Conservation (phyloP, 768 basidiomycete genomes). For the Boletus tylopilopsis region DNA sequence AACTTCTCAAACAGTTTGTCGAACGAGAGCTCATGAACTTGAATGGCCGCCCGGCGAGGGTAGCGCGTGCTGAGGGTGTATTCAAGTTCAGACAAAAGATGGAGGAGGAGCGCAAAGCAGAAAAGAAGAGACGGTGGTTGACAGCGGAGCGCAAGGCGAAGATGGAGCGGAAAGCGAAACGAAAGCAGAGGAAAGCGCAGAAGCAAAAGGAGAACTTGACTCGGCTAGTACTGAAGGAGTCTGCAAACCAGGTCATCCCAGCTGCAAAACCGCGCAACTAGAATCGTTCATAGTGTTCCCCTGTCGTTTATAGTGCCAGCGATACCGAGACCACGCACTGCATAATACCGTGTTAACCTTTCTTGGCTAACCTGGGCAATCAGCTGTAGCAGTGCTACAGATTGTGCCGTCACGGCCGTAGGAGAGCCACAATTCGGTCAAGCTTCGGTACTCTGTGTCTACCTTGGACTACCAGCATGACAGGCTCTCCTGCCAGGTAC, state of each 20-base stretch:
- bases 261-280: slow-evolving; percentile 9
- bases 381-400: too few species aligned
- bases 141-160: slow-evolving; percentile 37
- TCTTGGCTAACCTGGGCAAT: too few species aligned
- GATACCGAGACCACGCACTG: too few species aligned
- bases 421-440: too few species aligned
- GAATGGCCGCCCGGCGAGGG: slow-evolving; percentile 55
- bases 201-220: slow-evolving; percentile 53
- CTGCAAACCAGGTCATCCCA: slow-evolving; percentile 60
- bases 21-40: slow-evolving; percentile 51
- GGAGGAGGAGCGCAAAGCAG: slow-evolving; percentile 53
- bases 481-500: slow-evolving; percentile 12
- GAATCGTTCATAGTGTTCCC: slow-evolving; percentile 2
- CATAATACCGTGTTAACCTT: too few species aligned
- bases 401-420: too few species aligned
- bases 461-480: slow-evolving; percentile 6
- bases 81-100: slow-evolving; percentile 69
- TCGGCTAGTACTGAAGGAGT: slow-evolving; percentile 49
- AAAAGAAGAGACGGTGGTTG: slow-evolving; percentile 55
- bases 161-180: slow-evolving; percentile 31
- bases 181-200: slow-evolving; percentile 41
- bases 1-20: slow-evolving; percentile 51
- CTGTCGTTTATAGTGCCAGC: too few species aligned
- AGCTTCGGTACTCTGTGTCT: neutral
- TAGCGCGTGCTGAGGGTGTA: slow-evolving; percentile 69